phyloP scores from a whole-genome alignment of 2,329 filamentous ascomycete genomes.

The Grosmannia penicillata region DNA sequence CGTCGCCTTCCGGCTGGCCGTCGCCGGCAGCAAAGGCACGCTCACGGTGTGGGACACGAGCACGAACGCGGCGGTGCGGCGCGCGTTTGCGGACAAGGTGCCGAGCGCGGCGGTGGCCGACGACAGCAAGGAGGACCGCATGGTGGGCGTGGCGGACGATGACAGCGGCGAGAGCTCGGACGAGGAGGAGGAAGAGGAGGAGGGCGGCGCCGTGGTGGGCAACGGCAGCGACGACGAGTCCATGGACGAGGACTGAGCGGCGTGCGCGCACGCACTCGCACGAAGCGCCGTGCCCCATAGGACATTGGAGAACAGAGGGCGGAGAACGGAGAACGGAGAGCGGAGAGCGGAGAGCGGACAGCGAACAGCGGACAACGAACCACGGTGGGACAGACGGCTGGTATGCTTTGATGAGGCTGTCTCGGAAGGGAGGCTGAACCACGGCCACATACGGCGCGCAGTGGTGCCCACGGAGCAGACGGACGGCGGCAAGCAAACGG shows the following conservation, averaged over 20 bases:
- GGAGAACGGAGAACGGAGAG: no score
- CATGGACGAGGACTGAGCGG: conserved; percentile 41
- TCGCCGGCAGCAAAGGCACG: conserved; percentile 85
- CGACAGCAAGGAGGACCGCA: conserved; percentile 55
- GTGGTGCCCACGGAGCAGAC: no score
- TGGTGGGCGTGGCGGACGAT: conserved; percentile 54
- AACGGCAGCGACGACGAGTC: conserved; percentile 28
- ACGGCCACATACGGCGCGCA: no score
- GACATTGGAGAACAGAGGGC: no score
- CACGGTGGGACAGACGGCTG: no score
- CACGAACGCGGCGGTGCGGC: conserved; percentile 76
- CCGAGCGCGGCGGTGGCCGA: conserved; percentile 40
- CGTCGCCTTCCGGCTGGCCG: conserved; percentile 81
- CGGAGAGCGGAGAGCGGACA: no score
- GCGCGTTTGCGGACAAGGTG: conserved; percentile 65
- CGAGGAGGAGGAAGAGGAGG: conserved; percentile 28
- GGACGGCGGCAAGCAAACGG: no score
- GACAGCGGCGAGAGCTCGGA: conserved; percentile 31
- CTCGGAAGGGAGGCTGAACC: no score
- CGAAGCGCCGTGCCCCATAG: no score
- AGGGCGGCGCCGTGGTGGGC: conserved; percentile 16
- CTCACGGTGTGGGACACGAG: conserved; percentile 94
- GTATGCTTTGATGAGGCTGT: no score
- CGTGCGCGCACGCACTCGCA: no score
- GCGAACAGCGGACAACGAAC: no score